Conservation (phyloP, 2,329 filamentous ascomycete species). For the Epichloe festucae region DNA sequence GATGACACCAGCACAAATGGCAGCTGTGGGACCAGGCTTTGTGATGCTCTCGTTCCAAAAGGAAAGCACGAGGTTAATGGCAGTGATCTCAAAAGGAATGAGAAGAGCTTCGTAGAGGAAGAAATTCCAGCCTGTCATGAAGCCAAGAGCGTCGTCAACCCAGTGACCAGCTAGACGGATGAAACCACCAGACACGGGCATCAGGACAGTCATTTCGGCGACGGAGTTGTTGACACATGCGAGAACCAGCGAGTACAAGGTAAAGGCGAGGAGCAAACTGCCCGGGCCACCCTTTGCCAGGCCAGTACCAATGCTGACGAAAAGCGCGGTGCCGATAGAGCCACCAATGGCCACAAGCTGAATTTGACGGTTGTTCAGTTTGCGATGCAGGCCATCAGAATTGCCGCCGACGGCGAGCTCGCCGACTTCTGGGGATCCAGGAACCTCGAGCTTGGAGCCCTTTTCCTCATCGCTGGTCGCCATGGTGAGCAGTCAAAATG, state of each 20-base stretch:
- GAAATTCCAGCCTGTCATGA: conserved; percentile 34
- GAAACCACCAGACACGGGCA: conserved; percentile 51
- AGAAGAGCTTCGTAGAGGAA: conserved; percentile 31
- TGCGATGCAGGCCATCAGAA: conserved; percentile 29
- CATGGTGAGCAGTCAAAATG: conserved; percentile 6
- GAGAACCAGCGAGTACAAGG: conserved; percentile 40
- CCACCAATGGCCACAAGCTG: conserved; percentile 47
- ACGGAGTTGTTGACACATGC: conserved; percentile 51
- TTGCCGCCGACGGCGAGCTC: conserved; percentile 18
- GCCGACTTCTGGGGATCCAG: conserved; percentile 14
- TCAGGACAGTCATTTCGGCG: conserved; percentile 50
- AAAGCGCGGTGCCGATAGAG: conserved; percentile 44
- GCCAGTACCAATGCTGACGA: conserved; percentile 48
- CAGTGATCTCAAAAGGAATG: conserved; percentile 31
- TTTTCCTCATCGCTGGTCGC: conserved; percentile 16
- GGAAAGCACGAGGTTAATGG: conserved; percentile 29
- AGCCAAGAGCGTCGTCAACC: conserved; percentile 53
- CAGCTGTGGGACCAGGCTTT: conserved; percentile 53
- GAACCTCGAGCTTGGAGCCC: conserved; percentile 13
- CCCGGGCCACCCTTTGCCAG: conserved; percentile 30
- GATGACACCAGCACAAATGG: conserved; percentile 44
- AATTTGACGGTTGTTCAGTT: conserved; percentile 40
- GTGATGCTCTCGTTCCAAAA: conserved; percentile 30
- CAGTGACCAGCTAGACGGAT: conserved; percentile 52
- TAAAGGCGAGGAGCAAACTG: conserved; percentile 45